A percentile compares a stretch with the other conserved stretches of the same genome.
These are phyloP conservation scores for Pyronema domesticum DNA, from an alignment of 495 filamentous ascomycete species.

Conservation along the genomic window DNA sequence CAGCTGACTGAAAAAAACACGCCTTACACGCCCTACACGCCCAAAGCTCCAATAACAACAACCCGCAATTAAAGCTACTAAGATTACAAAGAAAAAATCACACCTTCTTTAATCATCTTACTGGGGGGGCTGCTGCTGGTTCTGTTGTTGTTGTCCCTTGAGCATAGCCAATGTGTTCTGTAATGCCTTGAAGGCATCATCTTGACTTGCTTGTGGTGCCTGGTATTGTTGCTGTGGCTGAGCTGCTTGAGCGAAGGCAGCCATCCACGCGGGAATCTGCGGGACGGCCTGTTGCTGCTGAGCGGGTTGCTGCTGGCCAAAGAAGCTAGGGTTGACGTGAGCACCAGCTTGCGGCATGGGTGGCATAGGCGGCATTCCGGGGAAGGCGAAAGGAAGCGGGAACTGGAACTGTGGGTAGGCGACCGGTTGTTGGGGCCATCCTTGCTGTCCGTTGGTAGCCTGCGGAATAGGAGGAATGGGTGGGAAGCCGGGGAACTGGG, in stretches of 20 bases:
- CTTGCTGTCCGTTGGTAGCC: not conserved
- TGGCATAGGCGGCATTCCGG: constrained; percentile 10
- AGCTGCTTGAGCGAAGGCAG: not conserved
- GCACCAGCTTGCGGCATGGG: constrained; percentile 20
- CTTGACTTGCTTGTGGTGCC: not conserved
- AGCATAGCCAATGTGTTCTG: constrained; percentile 8
- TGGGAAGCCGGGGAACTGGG: not conserved
- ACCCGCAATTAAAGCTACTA: too few species aligned
- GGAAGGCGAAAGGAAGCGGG: constrained; percentile 20
- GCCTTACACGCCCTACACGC: too few species aligned
- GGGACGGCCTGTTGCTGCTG: constrained; percentile 22
- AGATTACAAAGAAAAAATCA: too few species aligned
- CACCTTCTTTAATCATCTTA: too few species aligned
- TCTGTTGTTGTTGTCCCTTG: not conserved
- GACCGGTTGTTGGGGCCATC: not conserved
- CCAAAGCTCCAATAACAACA: too few species aligned
- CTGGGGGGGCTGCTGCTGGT: not conserved
- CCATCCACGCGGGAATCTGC: constrained; percentile 2
- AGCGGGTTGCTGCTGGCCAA: constrained; percentile 33
- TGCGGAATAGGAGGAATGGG: not conserved
- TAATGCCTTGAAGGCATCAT: constrained; percentile 14
- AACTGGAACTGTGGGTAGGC: constrained; percentile 24
- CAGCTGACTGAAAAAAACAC: too few species aligned
- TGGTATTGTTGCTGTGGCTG: constrained; percentile 7
- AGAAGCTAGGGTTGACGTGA: constrained; percentile 50